Evolutionary conservation across 2,329 filamentous ascomycete genomes (phyloP).

Genomic region (Pseudogymnoascus sp.): DNA sequence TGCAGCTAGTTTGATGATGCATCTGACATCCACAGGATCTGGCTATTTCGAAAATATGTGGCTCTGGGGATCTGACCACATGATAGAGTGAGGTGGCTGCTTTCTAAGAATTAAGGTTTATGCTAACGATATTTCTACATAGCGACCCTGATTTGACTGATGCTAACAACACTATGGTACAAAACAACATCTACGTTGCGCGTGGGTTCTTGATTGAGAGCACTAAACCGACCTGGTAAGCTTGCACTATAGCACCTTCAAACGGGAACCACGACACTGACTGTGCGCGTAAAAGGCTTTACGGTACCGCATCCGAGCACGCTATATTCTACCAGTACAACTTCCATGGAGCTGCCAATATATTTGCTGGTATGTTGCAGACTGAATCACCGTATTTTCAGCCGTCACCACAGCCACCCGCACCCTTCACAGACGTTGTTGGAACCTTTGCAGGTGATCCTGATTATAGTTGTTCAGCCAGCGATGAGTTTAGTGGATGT

Average conservation of each 20-base stretch:
- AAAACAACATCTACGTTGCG: constrained; percentile 12
- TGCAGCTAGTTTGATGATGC: constrained; percentile 17
- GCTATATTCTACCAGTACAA: constrained; percentile 60
- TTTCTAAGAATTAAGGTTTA: constrained; percentile 32
- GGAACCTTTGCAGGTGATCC: constrained; percentile 10
- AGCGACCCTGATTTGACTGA: constrained; percentile 23
- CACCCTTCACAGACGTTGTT: constrained; percentile 4
- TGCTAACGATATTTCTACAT: constrained; percentile 23
- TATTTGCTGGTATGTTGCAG: constrained; percentile 57
- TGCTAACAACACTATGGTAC: constrained; percentile 16
- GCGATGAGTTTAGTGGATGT: neutral
- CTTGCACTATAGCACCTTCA: constrained; percentile 19
- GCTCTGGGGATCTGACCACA: constrained; percentile 19
- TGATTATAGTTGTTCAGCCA: constrained; percentile 2
- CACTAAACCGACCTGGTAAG: constrained; percentile 13
- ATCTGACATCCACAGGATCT: constrained; percentile 13
- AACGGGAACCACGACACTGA: constrained; percentile 19
- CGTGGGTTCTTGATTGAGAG: constrained; percentile 15
- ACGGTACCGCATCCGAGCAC: constrained; percentile 57
- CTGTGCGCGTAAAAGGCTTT: constrained; percentile 27
- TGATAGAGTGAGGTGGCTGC: constrained; percentile 26
- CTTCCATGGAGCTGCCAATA: constrained; percentile 47
- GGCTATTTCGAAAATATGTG: constrained; percentile 22
- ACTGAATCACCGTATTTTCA: constrained; percentile 67
- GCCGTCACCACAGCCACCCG: constrained; percentile 40